Conservation (phyloP, 495 filamentous ascomycete genomes). For the Penicillium steckii region DNA sequence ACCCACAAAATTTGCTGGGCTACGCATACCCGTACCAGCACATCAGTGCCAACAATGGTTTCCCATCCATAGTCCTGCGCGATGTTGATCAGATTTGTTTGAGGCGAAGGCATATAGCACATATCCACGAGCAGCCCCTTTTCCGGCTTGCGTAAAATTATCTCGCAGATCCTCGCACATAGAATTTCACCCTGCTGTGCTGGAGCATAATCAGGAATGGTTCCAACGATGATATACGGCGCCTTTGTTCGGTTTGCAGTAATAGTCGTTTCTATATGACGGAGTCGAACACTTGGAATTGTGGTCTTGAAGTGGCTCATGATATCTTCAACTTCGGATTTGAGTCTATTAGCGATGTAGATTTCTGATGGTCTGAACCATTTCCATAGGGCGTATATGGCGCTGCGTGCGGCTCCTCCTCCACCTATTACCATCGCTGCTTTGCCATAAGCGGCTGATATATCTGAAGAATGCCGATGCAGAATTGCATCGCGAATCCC, state of each 20-base stretch:
- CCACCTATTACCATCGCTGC: constrained; percentile 55
- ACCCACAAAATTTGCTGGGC: constrained; percentile 42
- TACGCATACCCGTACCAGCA: constrained; percentile 61
- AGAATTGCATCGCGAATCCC: constrained; percentile 60
- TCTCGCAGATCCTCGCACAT: constrained; percentile 37
- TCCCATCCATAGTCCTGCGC: constrained; percentile 52
- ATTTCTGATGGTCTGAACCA: constrained; percentile 54
- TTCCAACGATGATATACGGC: constrained; percentile 52
- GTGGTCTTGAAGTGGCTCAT: constrained; percentile 38
- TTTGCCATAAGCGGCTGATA: constrained; percentile 31
- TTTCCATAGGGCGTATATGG: constrained; percentile 58
- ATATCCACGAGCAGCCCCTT: constrained; percentile 65
- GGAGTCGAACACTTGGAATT: constrained; percentile 20
- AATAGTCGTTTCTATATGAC: constrained; percentile 46
- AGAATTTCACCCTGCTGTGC: constrained; percentile 43
- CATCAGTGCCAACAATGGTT: constrained; percentile 53
- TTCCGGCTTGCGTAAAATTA: constrained; percentile 34
- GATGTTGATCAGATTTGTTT: constrained; percentile 49
- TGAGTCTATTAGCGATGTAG: constrained; percentile 60
- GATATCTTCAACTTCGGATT: constrained; percentile 53
- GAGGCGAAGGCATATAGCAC: constrained; percentile 63
- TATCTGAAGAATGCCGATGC: constrained; percentile 40
- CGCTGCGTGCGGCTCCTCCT: constrained; percentile 57
- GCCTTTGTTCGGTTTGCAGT: constrained; percentile 47
- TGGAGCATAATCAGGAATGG: constrained; percentile 59